Conservation (phyloP, 2,329 filamentous ascomycete genomes). For the Harringtonia aguacate region DNA sequence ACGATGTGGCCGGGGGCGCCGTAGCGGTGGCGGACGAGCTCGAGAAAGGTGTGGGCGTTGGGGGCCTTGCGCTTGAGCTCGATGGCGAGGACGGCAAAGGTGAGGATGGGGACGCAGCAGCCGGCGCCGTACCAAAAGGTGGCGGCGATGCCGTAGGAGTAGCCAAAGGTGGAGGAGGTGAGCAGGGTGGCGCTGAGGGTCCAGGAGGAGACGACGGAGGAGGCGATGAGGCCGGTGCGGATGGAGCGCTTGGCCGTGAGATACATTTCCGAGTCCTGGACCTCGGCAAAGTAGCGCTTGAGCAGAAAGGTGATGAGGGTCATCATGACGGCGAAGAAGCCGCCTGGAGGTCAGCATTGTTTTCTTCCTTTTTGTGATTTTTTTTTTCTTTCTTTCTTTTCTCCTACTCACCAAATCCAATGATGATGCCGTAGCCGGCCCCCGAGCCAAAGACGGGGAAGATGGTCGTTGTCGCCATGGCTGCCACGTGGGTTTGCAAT, state of each 20-base stretch:
- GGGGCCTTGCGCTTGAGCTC: conserved; percentile 29
- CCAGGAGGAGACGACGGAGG: conserved; percentile 36
- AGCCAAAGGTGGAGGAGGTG: conserved; percentile 28
- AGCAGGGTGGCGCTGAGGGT: conserved; percentile 35
- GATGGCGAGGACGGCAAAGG: conserved; percentile 29
- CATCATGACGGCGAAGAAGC: background rate
- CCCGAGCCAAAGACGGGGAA: background rate
- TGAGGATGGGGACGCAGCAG: conserved; percentile 27
- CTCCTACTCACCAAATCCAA: background rate
- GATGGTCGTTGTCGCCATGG: background rate
- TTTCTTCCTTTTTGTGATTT: too few relatives aligned
- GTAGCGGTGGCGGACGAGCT: conserved; percentile 27
- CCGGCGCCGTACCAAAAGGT: conserved; percentile 31
- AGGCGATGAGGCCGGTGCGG: conserved; percentile 33
- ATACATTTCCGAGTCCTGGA: conserved; percentile 30
- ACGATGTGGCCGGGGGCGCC: conserved; percentile 22
- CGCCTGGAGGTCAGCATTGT: background rate
- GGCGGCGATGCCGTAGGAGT: conserved; percentile 28
- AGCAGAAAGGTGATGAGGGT: background rate
- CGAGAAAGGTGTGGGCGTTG: conserved; percentile 29
- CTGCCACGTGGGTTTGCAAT: background rate
- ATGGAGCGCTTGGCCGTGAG: conserved; percentile 32
- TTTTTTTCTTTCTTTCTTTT: too few relatives aligned
- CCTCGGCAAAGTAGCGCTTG: background rate
- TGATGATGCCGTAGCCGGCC: background rate